Conservation (phyloP, 2,329 filamentous ascomycete species). For the Conoideocrella luteorostrata region DNA sequence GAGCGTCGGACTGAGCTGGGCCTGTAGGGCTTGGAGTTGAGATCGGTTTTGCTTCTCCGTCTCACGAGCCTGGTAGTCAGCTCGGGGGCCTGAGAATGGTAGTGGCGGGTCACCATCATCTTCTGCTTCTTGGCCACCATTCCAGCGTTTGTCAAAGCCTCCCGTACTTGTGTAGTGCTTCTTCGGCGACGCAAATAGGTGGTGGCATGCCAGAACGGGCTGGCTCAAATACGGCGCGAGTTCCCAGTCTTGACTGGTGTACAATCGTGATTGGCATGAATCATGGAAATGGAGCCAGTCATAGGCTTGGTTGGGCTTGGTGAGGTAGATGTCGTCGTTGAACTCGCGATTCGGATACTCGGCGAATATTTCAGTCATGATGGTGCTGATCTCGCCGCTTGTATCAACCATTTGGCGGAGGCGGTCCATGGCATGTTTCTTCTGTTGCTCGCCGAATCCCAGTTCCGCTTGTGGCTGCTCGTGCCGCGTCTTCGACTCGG, state of each 20-base stretch:
- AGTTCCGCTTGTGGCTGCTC: constrained; percentile 55
- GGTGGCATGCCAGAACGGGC: constrained; percentile 81
- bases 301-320: constrained; percentile 80
- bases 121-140: constrained; percentile 30
- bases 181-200: constrained; percentile 74
- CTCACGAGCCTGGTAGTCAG: constrained; percentile 77
- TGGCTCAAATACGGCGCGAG: constrained; percentile 80
- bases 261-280: constrained; percentile 69
- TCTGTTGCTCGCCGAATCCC: constrained; percentile 65
- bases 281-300: constrained; percentile 97
- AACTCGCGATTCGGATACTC: constrained; percentile 82
- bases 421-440: constrained; percentile 65
- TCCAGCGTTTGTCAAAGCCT: constrained; percentile 38
- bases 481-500: constrained; percentile 36
- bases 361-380: constrained; percentile 77
- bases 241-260: constrained; percentile 87
- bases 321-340: constrained; percentile 87
- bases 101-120: constrained; percentile 47
- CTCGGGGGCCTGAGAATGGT: constrained; percentile 76
- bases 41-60: constrained; percentile 71
- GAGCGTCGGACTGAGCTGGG: constrained; percentile 63
- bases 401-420: constrained; percentile 72
- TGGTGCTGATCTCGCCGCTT: constrained; percentile 70
- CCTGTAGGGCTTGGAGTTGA: constrained; percentile 66
- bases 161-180: constrained; percentile 36